phyloP scores from a whole-genome alignment of 441 rosid genomes.

The Corymbia calophylla region DNA sequence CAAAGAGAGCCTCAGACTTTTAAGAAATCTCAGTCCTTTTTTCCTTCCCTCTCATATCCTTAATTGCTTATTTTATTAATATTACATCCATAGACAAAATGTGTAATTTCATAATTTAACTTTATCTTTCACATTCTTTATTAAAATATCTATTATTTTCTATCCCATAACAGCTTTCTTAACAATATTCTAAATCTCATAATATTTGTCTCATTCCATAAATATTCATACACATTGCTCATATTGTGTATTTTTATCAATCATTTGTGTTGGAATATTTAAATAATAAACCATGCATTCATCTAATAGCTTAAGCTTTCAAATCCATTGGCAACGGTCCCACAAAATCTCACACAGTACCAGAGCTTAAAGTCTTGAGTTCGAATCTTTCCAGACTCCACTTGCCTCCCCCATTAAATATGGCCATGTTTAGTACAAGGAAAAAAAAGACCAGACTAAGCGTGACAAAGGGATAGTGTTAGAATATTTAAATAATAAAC shows the following conservation, averaged over 20 bases:
- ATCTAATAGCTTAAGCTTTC: too few species aligned
- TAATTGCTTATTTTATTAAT: neutral
- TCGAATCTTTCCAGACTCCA: too few species aligned
- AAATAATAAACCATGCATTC: too few species aligned
- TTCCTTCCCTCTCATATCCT: neutral
- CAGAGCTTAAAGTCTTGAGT: too few species aligned
- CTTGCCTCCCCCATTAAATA: too few species aligned
- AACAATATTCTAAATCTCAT: neutral
- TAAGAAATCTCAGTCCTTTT: neutral
- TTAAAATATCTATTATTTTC: neutral
- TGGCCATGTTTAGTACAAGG: too few species aligned
- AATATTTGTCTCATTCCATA: neutral
- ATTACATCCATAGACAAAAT: neutral
- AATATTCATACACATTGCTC: neutral
- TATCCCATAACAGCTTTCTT: neutral
- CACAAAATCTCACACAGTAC: too few species aligned
- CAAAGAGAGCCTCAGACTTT: neutral
- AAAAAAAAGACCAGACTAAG: too few species aligned
- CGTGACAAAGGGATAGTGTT: too few species aligned
- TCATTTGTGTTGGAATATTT: neutral
- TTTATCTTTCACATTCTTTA: neutral
- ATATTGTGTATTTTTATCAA: neutral
- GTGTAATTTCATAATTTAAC: neutral
- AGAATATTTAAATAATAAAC: too few species aligned
- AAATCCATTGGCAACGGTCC: too few species aligned